Evolutionary conservation across 306 rosid genomes (phyloP).

Genomic region (Quercus dentata): DNA sequence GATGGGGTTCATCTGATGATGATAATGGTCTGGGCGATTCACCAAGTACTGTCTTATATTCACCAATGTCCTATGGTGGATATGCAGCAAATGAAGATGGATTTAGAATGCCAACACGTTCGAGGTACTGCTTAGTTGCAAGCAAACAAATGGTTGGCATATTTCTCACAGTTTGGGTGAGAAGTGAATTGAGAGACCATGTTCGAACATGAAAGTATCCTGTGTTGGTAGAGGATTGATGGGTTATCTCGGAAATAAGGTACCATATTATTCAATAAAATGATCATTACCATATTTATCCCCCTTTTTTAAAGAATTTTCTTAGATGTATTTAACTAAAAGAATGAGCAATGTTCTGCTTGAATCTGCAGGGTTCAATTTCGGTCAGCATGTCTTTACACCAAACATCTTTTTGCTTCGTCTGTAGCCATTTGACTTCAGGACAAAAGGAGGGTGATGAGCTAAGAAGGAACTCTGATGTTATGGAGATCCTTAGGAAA

Average conservation of each 20-base stretch:
- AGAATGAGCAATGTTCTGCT: slow-evolving; percentile 20
- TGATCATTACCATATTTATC: slow-evolving; percentile 4
- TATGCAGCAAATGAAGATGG: slow-evolving; percentile 76
- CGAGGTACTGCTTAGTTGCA: slow-evolving; percentile 93
- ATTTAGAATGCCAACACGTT: slow-evolving; percentile 67
- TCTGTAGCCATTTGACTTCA: slow-evolving; percentile 91
- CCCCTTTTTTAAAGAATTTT: neutral
- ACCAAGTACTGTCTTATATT: slow-evolving; percentile 82
- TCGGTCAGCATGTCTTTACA: slow-evolving; percentile 95
- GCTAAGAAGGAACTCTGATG: slow-evolving; percentile 92
- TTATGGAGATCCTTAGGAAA: slow-evolving; percentile 90
- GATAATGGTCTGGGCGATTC: slow-evolving; percentile 88
- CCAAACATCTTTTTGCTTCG: slow-evolving; percentile 92
- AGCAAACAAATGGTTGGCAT: slow-evolving; percentile 99
- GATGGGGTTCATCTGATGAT: slow-evolving; percentile 98
- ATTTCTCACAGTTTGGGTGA: slow-evolving; percentile 95
- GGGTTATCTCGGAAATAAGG: slow-evolving; percentile 99
- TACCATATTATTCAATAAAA: slow-evolving; percentile 19
- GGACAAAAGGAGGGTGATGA: slow-evolving; percentile 99
- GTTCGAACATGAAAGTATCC: slow-evolving; percentile 92
- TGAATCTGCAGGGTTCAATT: slow-evolving; percentile 84
- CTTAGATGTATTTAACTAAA: neutral
- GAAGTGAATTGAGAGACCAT: slow-evolving; percentile 83
- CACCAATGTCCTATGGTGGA: slow-evolving; percentile 83
- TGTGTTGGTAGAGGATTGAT: slow-evolving; percentile 98